Evolutionary conservation across 768 basidiomycete species (phyloP).

Genomic region (Panaeolus cyanescens): DNA sequence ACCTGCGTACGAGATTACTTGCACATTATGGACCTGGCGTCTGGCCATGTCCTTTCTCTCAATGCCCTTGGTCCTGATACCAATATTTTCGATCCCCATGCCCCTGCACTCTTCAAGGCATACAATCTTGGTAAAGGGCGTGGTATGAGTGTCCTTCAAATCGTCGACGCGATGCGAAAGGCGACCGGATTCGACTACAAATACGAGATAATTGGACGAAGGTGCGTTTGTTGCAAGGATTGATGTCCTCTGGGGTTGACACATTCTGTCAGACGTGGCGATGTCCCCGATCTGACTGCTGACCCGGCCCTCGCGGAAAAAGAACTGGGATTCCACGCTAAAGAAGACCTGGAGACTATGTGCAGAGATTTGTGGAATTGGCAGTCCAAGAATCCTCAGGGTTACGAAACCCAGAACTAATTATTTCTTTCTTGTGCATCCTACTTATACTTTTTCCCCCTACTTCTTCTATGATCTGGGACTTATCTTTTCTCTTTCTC

Average conservation of each 20-base stretch:
- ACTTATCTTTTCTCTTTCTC: not conserved
- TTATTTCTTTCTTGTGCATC: not conserved
- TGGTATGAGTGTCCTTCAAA: slow-evolving; percentile 91
- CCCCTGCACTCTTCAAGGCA: slow-evolving; percentile 75
- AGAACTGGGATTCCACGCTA: slow-evolving; percentile 91
- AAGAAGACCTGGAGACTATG: slow-evolving; percentile 84
- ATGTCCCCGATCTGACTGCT: slow-evolving; percentile 96
- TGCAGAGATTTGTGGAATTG: slow-evolving; percentile 98
- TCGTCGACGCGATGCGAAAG: slow-evolving; percentile 92
- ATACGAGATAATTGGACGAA: slow-evolving; percentile 86
- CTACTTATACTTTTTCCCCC: not conserved
- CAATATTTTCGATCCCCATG: slow-evolving; percentile 56
- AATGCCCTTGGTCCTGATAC: slow-evolving; percentile 73
- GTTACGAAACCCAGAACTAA: slow-evolving; percentile 46
- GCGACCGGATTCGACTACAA: slow-evolving; percentile 88
- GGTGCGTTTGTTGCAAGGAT: slow-evolving; percentile 51
- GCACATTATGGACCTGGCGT: slow-evolving; percentile 92
- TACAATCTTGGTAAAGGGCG: slow-evolving; percentile 96
- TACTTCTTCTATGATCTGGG: slow-evolving; percentile 9
- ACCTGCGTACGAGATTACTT: slow-evolving; percentile 98
- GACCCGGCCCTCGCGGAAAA: slow-evolving; percentile 89
- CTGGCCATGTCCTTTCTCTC: slow-evolving; percentile 89
- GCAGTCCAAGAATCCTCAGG: slow-evolving; percentile 90
- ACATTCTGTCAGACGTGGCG: slow-evolving; percentile 66
- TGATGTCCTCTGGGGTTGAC: slow-evolving; percentile 4